Conservation (phyloP, 441 rosid genomes). For the Pelargonium citronellum region DNA sequence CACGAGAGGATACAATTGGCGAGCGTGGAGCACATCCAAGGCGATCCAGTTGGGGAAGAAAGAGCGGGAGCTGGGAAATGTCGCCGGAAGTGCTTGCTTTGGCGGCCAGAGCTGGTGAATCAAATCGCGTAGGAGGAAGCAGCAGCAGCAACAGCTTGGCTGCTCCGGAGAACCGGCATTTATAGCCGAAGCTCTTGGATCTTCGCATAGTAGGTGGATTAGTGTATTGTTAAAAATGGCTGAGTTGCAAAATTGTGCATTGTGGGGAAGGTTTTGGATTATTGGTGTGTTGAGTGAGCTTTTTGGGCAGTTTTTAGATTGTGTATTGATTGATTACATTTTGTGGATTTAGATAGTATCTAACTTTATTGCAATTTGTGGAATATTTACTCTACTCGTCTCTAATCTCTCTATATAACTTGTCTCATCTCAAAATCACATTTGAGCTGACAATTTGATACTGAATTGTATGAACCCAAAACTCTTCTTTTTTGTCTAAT, state of each 20-base stretch:
- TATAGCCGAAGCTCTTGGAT: slow-evolving; percentile 24
- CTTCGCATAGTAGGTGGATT: neutral
- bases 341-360: slow-evolving; percentile 44
- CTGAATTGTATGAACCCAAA: too few species aligned
- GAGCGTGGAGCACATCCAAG: slow-evolving; percentile 42
- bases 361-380: slow-evolving; percentile 21
- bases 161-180: slow-evolving; percentile 33
- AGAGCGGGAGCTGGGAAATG: slow-evolving; percentile 97
- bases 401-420: neutral
- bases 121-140: slow-evolving; percentile 51
- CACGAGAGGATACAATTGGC: neutral
- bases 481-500: too few species aligned
- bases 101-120: slow-evolving; percentile 79
- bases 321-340: slow-evolving; percentile 20
- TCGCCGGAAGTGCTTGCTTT: slow-evolving; percentile 86
- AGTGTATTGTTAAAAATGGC: neutral
- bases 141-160: slow-evolving; percentile 55
- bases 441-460: too few species aligned
- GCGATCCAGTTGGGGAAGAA: slow-evolving; percentile 93
- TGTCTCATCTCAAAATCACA: too few species aligned
- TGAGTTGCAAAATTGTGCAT: slow-evolving; percentile 9
- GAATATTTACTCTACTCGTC: too few species aligned
- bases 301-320: slow-evolving; percentile 33
- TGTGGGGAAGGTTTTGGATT: slow-evolving; percentile 20
- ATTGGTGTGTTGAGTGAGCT: slow-evolving; percentile 32